These are phyloP conservation scores for Coccomyxa subellipsoidea DNA, from an alignment of 163 green algal genomes.

Conservation along the genomic window DNA sequence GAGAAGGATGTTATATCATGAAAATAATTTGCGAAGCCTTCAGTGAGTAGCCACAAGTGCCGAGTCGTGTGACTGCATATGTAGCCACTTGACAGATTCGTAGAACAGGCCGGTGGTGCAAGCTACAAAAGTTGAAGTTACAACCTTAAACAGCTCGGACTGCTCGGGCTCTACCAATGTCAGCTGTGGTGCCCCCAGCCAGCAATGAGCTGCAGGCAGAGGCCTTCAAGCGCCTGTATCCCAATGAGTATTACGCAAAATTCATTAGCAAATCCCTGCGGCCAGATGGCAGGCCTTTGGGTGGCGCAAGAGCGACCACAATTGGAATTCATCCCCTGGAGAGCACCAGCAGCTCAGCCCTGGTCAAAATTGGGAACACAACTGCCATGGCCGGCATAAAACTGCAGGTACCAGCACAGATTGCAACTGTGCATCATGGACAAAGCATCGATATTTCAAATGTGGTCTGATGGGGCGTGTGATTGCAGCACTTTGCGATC, in stretches of 20 bases:
- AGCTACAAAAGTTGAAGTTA: no score
- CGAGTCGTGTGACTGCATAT: no score
- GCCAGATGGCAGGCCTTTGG: constrained; percentile 68
- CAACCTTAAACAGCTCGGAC: neutral
- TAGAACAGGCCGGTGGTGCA: no score
- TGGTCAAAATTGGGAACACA: constrained; percentile 61
- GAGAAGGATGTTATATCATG: no score
- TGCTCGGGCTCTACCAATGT: neutral
- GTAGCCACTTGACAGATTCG: no score
- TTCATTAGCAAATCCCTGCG: constrained; percentile 63
- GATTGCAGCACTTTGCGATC: neutral
- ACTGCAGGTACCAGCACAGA: constrained; percentile 25
- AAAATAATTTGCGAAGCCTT: no score
- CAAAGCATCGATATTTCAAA: no score
- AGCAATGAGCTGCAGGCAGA: constrained; percentile 49
- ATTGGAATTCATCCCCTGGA: constrained; percentile 59
- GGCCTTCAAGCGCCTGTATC: constrained; percentile 76
- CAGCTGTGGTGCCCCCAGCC: neutral
- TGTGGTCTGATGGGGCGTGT: no score
- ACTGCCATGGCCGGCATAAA: constrained; percentile 50
- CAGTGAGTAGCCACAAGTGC: no score
- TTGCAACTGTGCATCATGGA: neutral
- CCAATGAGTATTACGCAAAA: constrained; percentile 61
- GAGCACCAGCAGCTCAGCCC: constrained; percentile 58
- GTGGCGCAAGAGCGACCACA: constrained; percentile 42